Evolutionary conservation across 2,329 filamentous ascomycete species (phyloP), one percentile per base, ranked within the genome.

Genomic region (Fusarium papillatum): DNA sequence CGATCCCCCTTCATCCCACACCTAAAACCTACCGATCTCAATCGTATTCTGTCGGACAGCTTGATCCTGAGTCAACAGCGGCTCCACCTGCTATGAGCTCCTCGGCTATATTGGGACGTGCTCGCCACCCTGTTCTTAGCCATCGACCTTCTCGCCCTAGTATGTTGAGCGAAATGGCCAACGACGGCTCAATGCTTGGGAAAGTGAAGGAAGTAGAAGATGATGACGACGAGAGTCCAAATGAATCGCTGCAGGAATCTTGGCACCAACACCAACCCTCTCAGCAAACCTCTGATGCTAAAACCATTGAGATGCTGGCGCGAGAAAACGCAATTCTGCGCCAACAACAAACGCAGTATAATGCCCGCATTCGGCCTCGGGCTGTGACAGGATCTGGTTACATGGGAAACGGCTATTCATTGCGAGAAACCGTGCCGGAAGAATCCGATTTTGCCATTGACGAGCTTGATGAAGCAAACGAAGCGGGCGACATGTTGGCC

Each of bases 1-100:
- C 94, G 9, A 97, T 98, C 76, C 95, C 95, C 6, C 88, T 98
- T 24, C 95, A 98, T 74, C 95, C 96, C 1, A 97, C 95, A 0
- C 95, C 95, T 2, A 98, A 98, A 84, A 95, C 95, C 1, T 97
- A 98, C 79, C 93, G 97, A 53, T 99, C 97, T 8, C 95, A 98
- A 83, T 98, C 97, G 7, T 98, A 98, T 84, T 98, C 96, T 0
- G 96, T 98, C 60, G 96, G 96, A 7, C 96, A 98, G 82, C 88
- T 95, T 72, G 95, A 98, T 65, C 90, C 93, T 1, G 94, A 96
- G 70, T 85, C 85, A 2, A 80, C 69, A 7, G 17, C 84, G 5
- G 79, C 85, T 17, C 80, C 83, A 5, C 77, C 86, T 31, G 79
- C 84, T 4, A 84, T 88, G 82, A 85, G 83, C 68, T 82, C 88